Conservation (phyloP, 768 basidiomycete genomes). For the Thelephora aurantiotincta region DNA sequence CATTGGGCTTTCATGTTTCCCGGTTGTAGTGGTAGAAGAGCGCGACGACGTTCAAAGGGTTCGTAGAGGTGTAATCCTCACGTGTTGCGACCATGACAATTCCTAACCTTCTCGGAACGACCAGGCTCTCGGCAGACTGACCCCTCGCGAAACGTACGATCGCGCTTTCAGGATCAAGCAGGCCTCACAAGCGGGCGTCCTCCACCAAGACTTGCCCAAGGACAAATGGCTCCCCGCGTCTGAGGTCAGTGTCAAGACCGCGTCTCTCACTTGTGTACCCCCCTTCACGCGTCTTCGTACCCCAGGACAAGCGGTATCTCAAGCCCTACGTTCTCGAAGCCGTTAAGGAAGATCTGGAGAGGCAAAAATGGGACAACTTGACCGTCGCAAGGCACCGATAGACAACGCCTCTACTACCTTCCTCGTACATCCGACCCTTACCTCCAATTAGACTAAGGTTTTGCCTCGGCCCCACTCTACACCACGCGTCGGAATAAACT, state of each 20-base stretch:
- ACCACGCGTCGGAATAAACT: too few species aligned
- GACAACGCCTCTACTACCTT: constrained; percentile 1
- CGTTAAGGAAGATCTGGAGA: constrained; percentile 62
- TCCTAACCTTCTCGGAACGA: neutral
- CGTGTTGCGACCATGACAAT: neutral
- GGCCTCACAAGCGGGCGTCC: constrained; percentile 64
- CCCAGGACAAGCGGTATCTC: constrained; percentile 84
- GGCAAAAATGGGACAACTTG: constrained; percentile 68
- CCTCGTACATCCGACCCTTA: too few species aligned
- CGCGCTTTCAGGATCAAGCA: constrained; percentile 80
- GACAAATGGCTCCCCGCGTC: constrained; percentile 63
- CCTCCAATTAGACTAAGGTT: too few species aligned
- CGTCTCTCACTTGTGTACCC: neutral
- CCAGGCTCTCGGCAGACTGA: constrained; percentile 76
- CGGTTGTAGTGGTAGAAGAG: constrained; percentile 57
- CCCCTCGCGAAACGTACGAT: constrained; percentile 72
- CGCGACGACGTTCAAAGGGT: constrained; percentile 67
- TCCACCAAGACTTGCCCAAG: constrained; percentile 71
- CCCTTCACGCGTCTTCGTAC: neutral
- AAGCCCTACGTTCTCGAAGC: constrained; percentile 63
- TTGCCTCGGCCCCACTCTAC: too few species aligned
- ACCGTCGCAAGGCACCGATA: constrained; percentile 44
- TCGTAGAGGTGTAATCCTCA: constrained; percentile 11
- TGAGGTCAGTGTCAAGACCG: constrained; percentile 44
- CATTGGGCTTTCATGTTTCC: constrained; percentile 2